Percentiles rank a stretch among this genome's conserved stretches.
Conservation (phyloP, 2,329 filamentous ascomycete genomes). For the Aspergillus fumigatus region DNA sequence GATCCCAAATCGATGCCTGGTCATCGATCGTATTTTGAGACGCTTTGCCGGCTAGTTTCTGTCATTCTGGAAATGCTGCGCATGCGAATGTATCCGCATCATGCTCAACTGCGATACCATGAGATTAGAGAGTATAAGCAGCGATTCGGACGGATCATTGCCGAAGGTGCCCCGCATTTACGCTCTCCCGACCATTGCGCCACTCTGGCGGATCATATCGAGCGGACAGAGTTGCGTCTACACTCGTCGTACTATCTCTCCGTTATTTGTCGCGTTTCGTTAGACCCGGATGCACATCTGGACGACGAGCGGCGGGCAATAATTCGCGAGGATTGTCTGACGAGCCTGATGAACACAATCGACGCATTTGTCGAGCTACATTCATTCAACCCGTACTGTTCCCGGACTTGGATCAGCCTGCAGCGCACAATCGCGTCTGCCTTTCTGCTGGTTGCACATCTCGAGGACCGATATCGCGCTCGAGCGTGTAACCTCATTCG, state of each 20-base stretch:
- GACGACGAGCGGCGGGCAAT: constrained; percentile 30
- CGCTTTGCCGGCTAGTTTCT: constrained; percentile 51
- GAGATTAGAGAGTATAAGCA: constrained; percentile 53
- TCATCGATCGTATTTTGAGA: constrained; percentile 52
- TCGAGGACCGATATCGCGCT: constrained; percentile 19
- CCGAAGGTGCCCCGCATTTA: constrained; percentile 54
- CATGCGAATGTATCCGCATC: constrained; percentile 46
- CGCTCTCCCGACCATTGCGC: constrained; percentile 43
- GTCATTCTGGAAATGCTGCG: constrained; percentile 52
- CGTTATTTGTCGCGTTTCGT: constrained; percentile 54
- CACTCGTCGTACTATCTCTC: constrained; percentile 59
- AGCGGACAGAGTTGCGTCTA: constrained; percentile 56
- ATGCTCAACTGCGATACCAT: constrained; percentile 46
- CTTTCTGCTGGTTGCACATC: constrained; percentile 33
- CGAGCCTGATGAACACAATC: constrained; percentile 49
- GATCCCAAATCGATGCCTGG: constrained; percentile 48
- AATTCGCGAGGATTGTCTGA: constrained; percentile 50
- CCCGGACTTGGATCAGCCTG: constrained; percentile 40
- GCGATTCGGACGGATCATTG: constrained; percentile 50
- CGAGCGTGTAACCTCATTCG: constrained; percentile 27
- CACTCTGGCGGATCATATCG: constrained; percentile 46
- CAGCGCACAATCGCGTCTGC: constrained; percentile 40
- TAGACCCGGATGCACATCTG: constrained; percentile 39
- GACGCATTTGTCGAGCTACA: constrained; percentile 54
- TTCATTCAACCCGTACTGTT: constrained; percentile 31